Evolutionary conservation across 495 filamentous ascomycete genomes (phyloP), one percentile per base, ranked within the genome.

Genomic region (Chaetomidium leptoderma): DNA sequence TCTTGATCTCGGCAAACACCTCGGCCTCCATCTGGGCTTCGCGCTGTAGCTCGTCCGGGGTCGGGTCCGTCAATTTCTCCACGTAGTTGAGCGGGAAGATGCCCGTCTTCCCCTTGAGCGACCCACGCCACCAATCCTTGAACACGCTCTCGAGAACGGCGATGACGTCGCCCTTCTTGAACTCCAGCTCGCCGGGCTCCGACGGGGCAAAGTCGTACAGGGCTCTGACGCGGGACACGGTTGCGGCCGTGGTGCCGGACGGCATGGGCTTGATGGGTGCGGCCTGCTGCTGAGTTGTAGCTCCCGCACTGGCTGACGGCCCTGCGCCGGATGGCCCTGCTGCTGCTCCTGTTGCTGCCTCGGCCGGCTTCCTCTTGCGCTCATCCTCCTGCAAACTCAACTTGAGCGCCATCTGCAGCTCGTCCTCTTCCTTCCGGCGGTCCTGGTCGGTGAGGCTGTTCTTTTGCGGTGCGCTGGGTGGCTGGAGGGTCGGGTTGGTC

Each of bases 51-150:
- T 98, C 95, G 50, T 98, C 92, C 37, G 85, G 84, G 14, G 93
- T 97, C 3, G 93, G 93, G 63, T 98, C 93, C 35, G 91, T 82
- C 50, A 98, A 78, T 72, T 98, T 98, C 72, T 98, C 93, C 21
- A 98, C 95, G 71, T 98, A 98, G 72, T 98, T 98, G 52, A 98
- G 81, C 26, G 93, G 93, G 72, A 98, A 98, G 62, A 98, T 98
- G 59, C 93, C 93, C 16, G 90, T 97, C 68, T 97, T 90, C 6
- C 93, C 93, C 69, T 89, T 83, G 59, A 97, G 72, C 43, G 91
- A 95, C 4, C 93, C 93, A 66, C 95, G 95, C 93, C 93, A 98
- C 93, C 93, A 98, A 74, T 98, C 93, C 72, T 97, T 98, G 70
- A 93, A 98, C 4, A 97, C 93, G 6, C 90, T 95, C 70, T 97